Conservation (phyloP, 2,329 filamentous ascomycete species). For the Neofusicoccum laricinum region DNA sequence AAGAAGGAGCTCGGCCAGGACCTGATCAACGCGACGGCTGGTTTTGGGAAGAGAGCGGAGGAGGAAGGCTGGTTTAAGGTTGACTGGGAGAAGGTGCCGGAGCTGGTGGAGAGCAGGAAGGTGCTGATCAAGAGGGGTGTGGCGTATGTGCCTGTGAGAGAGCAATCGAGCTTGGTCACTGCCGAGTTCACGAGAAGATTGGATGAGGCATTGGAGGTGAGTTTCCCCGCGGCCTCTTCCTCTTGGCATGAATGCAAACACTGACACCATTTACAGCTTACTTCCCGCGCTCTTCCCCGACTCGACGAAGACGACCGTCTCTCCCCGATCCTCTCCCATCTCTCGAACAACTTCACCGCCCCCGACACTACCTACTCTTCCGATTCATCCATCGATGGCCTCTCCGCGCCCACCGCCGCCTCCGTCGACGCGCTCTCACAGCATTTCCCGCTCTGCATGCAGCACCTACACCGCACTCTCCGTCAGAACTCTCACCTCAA, state of each 20-base stretch:
- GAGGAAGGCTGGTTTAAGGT: slow-evolving; percentile 95
- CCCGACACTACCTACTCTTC: slow-evolving; percentile 79
- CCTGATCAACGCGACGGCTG: slow-evolving; percentile 54
- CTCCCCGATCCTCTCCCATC: slow-evolving; percentile 68
- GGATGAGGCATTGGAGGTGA: slow-evolving; percentile 78
- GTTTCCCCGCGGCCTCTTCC: slow-evolving; percentile 21
- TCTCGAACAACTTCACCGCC: slow-evolving; percentile 94
- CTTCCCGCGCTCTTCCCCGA: slow-evolving; percentile 83
- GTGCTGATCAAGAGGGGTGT: slow-evolving; percentile 78
- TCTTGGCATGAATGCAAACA: slow-evolving; percentile 9
- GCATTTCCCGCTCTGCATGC: slow-evolving; percentile 93
- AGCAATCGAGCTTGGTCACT: slow-evolving; percentile 85
- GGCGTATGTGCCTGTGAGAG: slow-evolving; percentile 83
- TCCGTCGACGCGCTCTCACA: slow-evolving; percentile 73
- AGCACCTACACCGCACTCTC: slow-evolving; percentile 79
- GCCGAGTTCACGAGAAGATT: slow-evolving; percentile 79
- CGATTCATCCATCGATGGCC: slow-evolving; percentile 70
- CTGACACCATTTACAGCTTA: slow-evolving; percentile 55
- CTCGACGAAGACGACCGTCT: slow-evolving; percentile 96
- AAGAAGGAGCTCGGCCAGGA: slow-evolving; percentile 64
- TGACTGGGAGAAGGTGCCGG: slow-evolving; percentile 89
- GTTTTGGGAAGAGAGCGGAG: slow-evolving; percentile 52
- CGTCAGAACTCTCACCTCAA: slow-evolving; percentile 88
- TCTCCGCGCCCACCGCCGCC: slow-evolving; percentile 58
- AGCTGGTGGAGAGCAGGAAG: slow-evolving; percentile 75